Base-by-base conservation (phyloP, 2,329 filamentous ascomycete species). In the Colletotrichum chlorophyti region DNA sequence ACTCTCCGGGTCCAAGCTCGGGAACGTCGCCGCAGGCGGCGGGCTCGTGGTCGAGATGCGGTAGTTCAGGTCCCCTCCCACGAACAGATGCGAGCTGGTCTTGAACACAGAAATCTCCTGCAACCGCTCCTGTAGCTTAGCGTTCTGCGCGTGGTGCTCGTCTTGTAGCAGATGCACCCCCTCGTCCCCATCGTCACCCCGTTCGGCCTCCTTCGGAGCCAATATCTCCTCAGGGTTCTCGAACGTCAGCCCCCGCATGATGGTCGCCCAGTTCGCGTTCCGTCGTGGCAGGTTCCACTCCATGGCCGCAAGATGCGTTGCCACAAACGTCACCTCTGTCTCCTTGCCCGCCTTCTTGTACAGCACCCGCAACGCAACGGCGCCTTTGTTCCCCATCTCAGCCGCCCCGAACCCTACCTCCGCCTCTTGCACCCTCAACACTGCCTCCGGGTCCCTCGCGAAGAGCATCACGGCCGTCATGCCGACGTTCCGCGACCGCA, bases 341-440 rank as follows among this genome's bases (percentile, higher is more conserved):
- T 77, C 77, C 52, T 65, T 66, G 66, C 9, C 62, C 64, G 26
- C 63, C 66, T 41, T 47, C 53, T 69, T 69, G 66, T 91, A 89
- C 12, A 85, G 81, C 38, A 95, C 74, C 29, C 93, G 83, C 60
- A 94, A 80, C 0, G 90, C 95, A 1, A 96, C 90, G 4, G 93
- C 94, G 26, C 94, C 95, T 75, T 99, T 99, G 74, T 97, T 97
- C 14, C 93, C 95, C 89, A 97, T 95, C 46, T 94, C 89, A 57
- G 87, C 88, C 1, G 93, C 73, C 1, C 95, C 95, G 45, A 97
- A 90, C 0, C 95, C 93, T 2, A 93, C 89, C 50, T 90, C 91
- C 2, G 90, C 91, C n/a, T 85, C 87, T 63, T 91, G 84, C n/a
- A 95, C 77, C 66, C 84, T 79, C 50, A 78, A 76, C 48, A 97